A percentile compares a stretch with the other conserved stretches of the same genome.
Evolutionary conservation across 495 filamentous ascomycete genomes (phyloP).

Genomic region (Amphirosellinia nigrospora): DNA sequence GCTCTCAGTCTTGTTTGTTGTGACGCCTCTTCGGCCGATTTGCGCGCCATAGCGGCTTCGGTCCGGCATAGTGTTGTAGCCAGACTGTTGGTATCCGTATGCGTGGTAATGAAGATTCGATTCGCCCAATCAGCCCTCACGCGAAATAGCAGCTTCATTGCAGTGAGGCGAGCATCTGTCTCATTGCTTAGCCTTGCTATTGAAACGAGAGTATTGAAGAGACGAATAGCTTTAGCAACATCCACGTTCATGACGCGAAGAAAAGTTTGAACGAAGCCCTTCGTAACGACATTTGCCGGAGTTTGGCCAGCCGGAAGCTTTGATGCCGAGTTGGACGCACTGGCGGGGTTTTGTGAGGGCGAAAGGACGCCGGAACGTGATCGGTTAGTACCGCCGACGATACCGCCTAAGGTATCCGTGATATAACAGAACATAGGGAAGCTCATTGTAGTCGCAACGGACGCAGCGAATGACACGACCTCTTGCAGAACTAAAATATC

Average conservation of each 20-base stretch:
- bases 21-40: constrained; percentile 56
- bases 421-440: constrained; percentile 58
- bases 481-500: constrained; percentile 59
- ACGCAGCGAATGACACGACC: constrained; percentile 54
- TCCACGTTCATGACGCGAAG: constrained; percentile 63
- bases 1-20: constrained; percentile 46
- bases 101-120: constrained; percentile 68
- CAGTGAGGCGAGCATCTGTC: constrained; percentile 75
- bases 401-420: constrained; percentile 52
- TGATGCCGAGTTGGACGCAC: constrained; percentile 38
- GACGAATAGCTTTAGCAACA: constrained; percentile 55
- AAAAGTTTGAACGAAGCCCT: constrained; percentile 65
- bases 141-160: constrained; percentile 84
- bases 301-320: constrained; percentile 45
- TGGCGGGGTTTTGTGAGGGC: constrained; percentile 28
- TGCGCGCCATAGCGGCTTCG: constrained; percentile 56
- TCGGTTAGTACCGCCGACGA: constrained; percentile 50
- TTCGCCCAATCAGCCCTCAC: constrained; percentile 80
- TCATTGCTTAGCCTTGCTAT: constrained; percentile 62
- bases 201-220: constrained; percentile 62
- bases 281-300: constrained; percentile 60
- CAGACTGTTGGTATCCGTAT: constrained; percentile 71
- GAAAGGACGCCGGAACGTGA: constrained; percentile 34
- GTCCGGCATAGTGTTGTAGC: constrained; percentile 76
- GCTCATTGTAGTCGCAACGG: constrained; percentile 56